Evolutionary conservation across 148 eudicot genomes (phyloP).

Genomic region (Amaranthus cruentus): DNA sequence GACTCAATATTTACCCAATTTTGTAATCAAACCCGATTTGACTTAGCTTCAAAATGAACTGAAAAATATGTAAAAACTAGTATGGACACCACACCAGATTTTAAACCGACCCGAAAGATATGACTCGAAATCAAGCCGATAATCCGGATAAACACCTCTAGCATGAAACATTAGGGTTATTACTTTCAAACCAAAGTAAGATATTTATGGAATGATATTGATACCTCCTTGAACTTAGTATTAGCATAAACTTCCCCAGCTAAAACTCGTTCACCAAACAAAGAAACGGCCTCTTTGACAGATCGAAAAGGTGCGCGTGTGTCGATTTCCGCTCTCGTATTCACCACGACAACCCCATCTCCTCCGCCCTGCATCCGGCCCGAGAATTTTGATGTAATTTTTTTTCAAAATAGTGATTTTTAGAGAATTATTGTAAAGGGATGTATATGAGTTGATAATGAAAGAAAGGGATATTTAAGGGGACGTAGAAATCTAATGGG

Average conservation of each 20-base stretch:
- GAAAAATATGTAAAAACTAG: no score
- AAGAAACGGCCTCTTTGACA: slow-evolving; percentile 62
- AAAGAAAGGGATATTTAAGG: background rate
- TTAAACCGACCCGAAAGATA: no score
- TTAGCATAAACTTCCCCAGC: slow-evolving; percentile 53
- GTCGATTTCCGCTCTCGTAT: slow-evolving; percentile 60
- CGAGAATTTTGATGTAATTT: background rate
- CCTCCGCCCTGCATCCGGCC: slow-evolving; percentile 15
- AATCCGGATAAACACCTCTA: no score
- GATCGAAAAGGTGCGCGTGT: slow-evolving; percentile 66
- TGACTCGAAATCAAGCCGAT: no score
- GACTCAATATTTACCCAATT: no score
- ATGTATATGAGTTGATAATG: background rate
- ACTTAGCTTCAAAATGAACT: no score
- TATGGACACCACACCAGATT: no score
- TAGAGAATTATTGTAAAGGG: background rate
- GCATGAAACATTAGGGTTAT: no score
- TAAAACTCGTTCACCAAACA: slow-evolving; percentile 71
- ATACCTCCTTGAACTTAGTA: slow-evolving; percentile 43
- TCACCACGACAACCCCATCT: slow-evolving; percentile 20
- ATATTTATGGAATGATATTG: slow-evolving; percentile 14
- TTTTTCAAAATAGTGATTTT: no score
- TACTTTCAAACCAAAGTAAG: no score
- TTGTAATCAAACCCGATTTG: no score
- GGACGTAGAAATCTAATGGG: background rate